phyloP scores from a whole-genome alignment of 495 filamentous ascomycete species.

The Penicillium verhagenii region DNA sequence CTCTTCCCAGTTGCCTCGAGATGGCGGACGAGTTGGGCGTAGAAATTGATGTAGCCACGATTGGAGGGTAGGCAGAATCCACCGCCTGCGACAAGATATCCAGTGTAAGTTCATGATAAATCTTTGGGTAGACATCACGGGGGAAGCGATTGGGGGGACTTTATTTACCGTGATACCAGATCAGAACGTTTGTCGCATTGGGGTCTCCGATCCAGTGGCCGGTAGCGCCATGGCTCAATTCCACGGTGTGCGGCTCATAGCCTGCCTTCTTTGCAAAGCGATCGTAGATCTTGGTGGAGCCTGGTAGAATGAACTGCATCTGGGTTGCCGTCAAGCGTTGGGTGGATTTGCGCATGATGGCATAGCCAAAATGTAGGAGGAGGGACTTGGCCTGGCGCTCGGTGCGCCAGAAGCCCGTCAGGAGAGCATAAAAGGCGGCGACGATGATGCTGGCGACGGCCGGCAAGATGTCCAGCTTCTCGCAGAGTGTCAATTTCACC shows the following conservation, averaged over 20 bases:
- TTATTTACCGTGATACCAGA: slow-evolving; percentile 59
- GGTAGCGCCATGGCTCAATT: slow-evolving; percentile 50
- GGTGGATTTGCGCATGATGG: slow-evolving; percentile 36
- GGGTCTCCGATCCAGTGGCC: slow-evolving; percentile 60
- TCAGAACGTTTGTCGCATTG: slow-evolving; percentile 51
- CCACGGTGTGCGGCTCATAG: slow-evolving; percentile 45
- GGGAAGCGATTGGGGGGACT: no score
- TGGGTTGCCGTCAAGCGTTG: slow-evolving; percentile 28
- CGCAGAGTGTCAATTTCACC: slow-evolving; percentile 25
- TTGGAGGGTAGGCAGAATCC: slow-evolving; percentile 56
- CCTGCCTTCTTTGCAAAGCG: slow-evolving; percentile 40
- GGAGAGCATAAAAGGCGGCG: slow-evolving; percentile 30
- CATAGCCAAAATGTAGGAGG: slow-evolving; percentile 41
- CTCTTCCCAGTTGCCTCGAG: slow-evolving; percentile 35
- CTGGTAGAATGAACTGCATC: slow-evolving; percentile 37
- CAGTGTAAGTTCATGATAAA: not conserved
- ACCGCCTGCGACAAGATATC: slow-evolving; percentile 44
- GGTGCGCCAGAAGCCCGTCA: slow-evolving; percentile 36
- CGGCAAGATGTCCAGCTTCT: slow-evolving; percentile 38
- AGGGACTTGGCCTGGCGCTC: slow-evolving; percentile 33
- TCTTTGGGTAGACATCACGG: no score
- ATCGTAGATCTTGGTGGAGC: slow-evolving; percentile 51
- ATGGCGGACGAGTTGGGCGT: slow-evolving; percentile 41
- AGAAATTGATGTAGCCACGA: slow-evolving; percentile 53
- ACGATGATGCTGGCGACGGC: slow-evolving; percentile 29